Base-by-base conservation (phyloP, 2,329 filamentous ascomycete species). In the Acephala macrosclerotiorum region DNA sequence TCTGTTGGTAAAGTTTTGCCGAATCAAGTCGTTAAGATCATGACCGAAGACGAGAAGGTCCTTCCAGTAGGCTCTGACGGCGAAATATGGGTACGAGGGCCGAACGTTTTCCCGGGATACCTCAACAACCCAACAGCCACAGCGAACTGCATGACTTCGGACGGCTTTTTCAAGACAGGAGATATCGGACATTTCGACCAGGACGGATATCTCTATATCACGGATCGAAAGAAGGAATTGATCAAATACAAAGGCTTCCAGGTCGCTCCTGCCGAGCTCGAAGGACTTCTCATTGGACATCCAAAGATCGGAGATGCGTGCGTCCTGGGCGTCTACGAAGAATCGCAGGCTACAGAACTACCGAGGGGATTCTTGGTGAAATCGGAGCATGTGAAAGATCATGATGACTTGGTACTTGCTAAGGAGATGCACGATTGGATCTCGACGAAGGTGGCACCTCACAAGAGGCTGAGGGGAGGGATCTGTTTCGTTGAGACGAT, bases 151-250 rank as follows among this genome's bases (percentile, higher is more conserved):
- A 89, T 94, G 70, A 91, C 90, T 3, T 71, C 81, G 0, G 92
- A 95, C 70, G 93, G 92, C 0, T 97, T 88, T 81, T 96, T 96
- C 56, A 72, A 71, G 26, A 97, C 94, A 0, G 94, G 94, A 1
- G 94, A 97, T 74, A 88, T 97, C 36, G 91, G 92, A 7, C 89
- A 91, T 70, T 86, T 91, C 71, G 92, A 96, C 74, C 80, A 85
- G 58, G 83, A 91, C 58, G 91, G 91, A 53, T 91, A 96, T 74
- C 91, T 96, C 72, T 97, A 89, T 81, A 94, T 97, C 76, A 96
- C 94, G 0, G 94, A 97, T 75, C 89, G 94, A 9, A 82, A 92
- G 47, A 93, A 92, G 80, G 85, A 88, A 75, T 71, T 88, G 66
- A 87, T 88, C 74, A 84, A 84, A 72, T 84, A 84, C 69, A 84